Conservation (phyloP, 1,284 basidiomycete species). For the Moesziomyces aphidis region DNA sequence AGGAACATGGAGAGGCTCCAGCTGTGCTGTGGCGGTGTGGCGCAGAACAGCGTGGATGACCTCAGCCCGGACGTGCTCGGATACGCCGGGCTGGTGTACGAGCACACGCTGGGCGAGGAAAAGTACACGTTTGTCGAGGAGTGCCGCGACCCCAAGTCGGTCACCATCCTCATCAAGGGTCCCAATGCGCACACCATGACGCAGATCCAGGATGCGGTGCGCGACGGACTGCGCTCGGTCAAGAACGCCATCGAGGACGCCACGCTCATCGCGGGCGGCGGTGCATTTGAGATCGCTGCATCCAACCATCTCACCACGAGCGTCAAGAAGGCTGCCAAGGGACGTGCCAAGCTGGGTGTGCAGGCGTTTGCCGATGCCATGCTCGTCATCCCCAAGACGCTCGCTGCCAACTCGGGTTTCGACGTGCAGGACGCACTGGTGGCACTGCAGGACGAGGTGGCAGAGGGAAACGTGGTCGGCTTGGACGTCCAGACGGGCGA, state of each 20-base stretch:
- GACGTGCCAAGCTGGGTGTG: conserved; percentile 96
- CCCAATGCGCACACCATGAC: conserved; percentile 96
- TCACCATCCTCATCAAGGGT: conserved; percentile 87
- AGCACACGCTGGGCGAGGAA: conserved; percentile 98
- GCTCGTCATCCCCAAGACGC: conserved; percentile 87
- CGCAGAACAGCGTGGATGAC: conserved; percentile 98
- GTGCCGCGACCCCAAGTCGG: conserved; percentile 94
- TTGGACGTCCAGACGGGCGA: conserved; percentile 93
- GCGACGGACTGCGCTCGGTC: conserved; percentile 93
- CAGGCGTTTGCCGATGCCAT: conserved; percentile 97
- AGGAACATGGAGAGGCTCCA: conserved; percentile 71
- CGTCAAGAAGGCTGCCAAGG: conserved; percentile 88
- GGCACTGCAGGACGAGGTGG: conserved; percentile 90
- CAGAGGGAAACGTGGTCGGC: conserved; percentile 80
- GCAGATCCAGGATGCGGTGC: conserved; percentile 95
- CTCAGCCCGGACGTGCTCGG: conserved; percentile 90
- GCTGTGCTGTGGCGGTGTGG: conserved; percentile 91
- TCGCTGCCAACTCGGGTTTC: conserved; percentile 95
- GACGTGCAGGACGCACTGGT: conserved; percentile 97
- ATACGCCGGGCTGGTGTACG: conserved; percentile 98
- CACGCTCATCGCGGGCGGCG: conserved; percentile 89
- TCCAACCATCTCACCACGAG: conserved; percentile 79
- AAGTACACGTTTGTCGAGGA: conserved; percentile 99
- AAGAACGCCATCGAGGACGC: conserved; percentile 97
- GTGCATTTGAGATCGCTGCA: conserved; percentile 97